Conservation (phyloP, 1,284 basidiomycete species). For the Apiotrichum sp. region DNA sequence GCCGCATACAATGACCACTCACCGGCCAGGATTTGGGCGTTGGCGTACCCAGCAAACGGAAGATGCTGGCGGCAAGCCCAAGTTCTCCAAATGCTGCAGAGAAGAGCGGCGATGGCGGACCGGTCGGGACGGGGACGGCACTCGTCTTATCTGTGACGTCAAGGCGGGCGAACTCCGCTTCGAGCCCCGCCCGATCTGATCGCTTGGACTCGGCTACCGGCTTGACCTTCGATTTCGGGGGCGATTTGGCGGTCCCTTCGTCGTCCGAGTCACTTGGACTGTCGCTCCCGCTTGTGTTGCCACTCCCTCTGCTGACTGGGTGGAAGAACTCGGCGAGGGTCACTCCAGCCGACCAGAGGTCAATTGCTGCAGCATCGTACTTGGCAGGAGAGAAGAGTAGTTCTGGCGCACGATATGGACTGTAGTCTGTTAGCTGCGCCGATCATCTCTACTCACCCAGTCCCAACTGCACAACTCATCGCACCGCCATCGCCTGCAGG, state of each 20-base stretch:
- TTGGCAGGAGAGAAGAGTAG: conserved; percentile 67
- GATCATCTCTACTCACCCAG: conserved; percentile 56
- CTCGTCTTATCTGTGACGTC: no score
- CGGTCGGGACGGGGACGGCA: no score
- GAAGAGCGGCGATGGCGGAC: conserved; percentile 20
- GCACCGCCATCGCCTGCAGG: conserved; percentile 18
- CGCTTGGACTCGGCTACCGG: no score
- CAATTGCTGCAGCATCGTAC: conserved; percentile 70
- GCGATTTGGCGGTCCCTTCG: background rate
- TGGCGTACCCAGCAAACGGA: conserved; percentile 32
- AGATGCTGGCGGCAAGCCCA: conserved; percentile 40
- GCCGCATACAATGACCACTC: conserved; percentile 6
- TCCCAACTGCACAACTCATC: conserved; percentile 77
- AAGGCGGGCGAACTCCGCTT: no score
- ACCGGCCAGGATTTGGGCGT: conserved; percentile 34
- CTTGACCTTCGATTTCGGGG: no score
- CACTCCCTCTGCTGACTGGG: conserved; percentile 29
- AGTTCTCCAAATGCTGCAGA: conserved; percentile 33
- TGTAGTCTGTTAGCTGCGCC: conserved; percentile 24
- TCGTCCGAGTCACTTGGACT: background rate
- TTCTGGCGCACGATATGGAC: conserved; percentile 83
- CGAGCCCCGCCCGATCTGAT: no score
- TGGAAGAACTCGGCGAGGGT: conserved; percentile 76
- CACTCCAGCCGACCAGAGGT: conserved; percentile 77
- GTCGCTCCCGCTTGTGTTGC: background rate